Evolutionary conservation across 108 stramenopile species (phyloP).

Genomic region (Schizochytrium sp.): DNA sequence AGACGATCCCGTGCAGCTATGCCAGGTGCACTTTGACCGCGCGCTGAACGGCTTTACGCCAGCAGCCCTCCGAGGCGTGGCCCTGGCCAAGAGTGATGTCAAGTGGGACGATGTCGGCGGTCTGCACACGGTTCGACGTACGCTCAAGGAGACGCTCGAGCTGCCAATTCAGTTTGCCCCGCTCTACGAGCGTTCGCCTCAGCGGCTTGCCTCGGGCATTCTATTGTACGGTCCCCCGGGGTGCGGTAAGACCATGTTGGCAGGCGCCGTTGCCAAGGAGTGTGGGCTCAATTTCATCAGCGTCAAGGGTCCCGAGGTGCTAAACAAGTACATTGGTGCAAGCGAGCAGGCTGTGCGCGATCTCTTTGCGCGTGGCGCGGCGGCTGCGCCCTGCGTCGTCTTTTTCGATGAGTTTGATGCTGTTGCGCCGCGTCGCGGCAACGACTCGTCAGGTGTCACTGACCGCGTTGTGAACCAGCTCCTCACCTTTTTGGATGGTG

Average conservation of each 20-base stretch:
- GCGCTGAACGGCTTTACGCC: conserved; percentile 31
- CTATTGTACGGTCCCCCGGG: conserved; percentile 92
- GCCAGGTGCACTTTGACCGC: conserved; percentile 18
- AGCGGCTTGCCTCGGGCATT: conserved; percentile 78
- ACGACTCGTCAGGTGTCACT: conserved; percentile 90
- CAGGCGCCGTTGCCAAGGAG: conserved; percentile 71
- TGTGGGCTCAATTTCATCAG: conserved; percentile 73
- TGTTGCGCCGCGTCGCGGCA: conserved; percentile 80
- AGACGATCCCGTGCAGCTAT: background rate
- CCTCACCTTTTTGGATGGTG: conserved; percentile 89
- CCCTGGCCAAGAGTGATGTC: background rate
- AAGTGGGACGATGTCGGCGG: conserved; percentile 51
- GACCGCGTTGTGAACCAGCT: conserved; percentile 96
- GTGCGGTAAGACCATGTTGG: conserved; percentile 74
- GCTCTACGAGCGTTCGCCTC: conserved; percentile 28
- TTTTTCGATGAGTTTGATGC: conserved; percentile 95
- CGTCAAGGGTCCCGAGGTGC: conserved; percentile 85
- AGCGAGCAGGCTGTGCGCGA: conserved; percentile 87
- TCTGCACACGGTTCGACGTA: conserved; percentile 25
- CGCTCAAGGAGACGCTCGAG: conserved; percentile 31
- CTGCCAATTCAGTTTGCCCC: conserved; percentile 33
- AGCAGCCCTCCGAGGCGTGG: conserved; percentile 20
- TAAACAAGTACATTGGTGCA: conserved; percentile 93
- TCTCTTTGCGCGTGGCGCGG: conserved; percentile 71
- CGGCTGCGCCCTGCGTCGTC: conserved; percentile 77